phyloP scores from a whole-genome alignment of 441 rosid genomes.

The Bruguiera hainesii region DNA sequence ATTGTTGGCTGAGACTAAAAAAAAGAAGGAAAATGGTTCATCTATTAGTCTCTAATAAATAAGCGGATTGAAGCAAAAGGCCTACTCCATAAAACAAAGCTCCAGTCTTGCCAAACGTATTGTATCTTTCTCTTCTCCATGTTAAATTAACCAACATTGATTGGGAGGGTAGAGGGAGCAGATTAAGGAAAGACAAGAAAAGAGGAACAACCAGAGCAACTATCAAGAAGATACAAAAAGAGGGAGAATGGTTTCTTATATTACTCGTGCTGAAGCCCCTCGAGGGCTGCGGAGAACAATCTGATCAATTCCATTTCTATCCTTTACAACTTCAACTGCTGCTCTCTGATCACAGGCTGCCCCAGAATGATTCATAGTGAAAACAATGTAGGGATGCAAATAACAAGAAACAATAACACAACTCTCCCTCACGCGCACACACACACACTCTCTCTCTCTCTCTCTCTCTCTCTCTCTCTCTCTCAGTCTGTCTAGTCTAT shows the following conservation, averaged over 20 bases:
- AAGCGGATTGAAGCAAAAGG: too few relatives aligned
- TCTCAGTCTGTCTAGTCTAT: conserved; percentile 1
- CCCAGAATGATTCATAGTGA: conserved; percentile 56
- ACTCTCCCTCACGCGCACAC: neutral
- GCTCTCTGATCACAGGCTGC: conserved; percentile 39
- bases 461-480: conserved; percentile 2
- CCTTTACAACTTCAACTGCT: conserved; percentile 56
- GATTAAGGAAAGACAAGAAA: too few relatives aligned
- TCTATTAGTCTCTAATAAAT: too few relatives aligned
- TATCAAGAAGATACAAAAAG: neutral
- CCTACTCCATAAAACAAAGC: too few relatives aligned
- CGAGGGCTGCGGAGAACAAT: conserved; percentile 62
- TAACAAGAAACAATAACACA: conserved; percentile 11
- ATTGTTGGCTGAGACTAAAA: too few relatives aligned
- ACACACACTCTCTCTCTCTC: neutral
- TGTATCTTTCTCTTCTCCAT: too few relatives aligned
- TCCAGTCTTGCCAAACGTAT: too few relatives aligned
- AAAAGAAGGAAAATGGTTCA: too few relatives aligned
- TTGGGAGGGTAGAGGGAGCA: too few relatives aligned
- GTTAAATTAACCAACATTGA: too few relatives aligned
- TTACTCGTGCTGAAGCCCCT: conserved; percentile 77
- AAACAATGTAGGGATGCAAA: conserved; percentile 24
- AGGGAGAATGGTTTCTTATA: conserved; percentile 10
- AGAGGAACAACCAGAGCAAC: neutral
- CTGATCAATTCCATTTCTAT: conserved; percentile 65